Evolutionary conservation across 2,329 filamentous ascomycete species (phyloP).

Genomic region (Stagonosporopsis tanaceti): DNA sequence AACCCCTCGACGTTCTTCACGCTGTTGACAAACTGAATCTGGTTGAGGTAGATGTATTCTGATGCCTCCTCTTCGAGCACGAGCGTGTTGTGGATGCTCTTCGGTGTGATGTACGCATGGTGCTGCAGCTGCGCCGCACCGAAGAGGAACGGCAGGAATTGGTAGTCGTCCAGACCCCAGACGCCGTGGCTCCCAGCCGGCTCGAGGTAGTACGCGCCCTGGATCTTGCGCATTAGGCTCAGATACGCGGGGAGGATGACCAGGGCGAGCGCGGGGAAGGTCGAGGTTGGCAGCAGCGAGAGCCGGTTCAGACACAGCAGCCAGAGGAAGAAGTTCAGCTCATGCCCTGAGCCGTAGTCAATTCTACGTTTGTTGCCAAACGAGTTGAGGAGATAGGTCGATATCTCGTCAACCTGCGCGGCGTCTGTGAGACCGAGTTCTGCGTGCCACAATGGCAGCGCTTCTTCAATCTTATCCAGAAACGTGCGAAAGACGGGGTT

Average conservation of each 20-base stretch:
- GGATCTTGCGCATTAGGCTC: conserved; percentile 82
- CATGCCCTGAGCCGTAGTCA: conserved; percentile 96
- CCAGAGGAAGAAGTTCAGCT: conserved; percentile 97
- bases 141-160: conserved; percentile 62
- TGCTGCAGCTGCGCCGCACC: conserved; percentile 65
- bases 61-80: conserved; percentile 82
- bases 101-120: conserved; percentile 65
- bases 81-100: conserved; percentile 82
- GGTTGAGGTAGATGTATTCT: conserved; percentile 90
- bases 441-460: conserved; percentile 68
- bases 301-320: conserved; percentile 91
- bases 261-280: conserved; percentile 79
- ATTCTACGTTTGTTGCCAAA: conserved; percentile 84
- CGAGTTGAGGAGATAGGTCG: conserved; percentile 80
- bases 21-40: conserved; percentile 92
- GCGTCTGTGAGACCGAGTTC: conserved; percentile 62
- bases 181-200: conserved; percentile 67
- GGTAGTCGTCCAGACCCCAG: conserved; percentile 63
- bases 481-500: conserved; percentile 90
- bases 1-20: conserved; percentile 96
- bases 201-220: conserved; percentile 94
- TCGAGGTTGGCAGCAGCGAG: conserved; percentile 65
- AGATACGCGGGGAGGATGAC: conserved; percentile 85
- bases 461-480: conserved; percentile 68
- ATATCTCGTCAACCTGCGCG: conserved; percentile 72